Evolutionary conservation across 345 rosid species (phyloP).

Genomic region (Mercurialis annua): DNA sequence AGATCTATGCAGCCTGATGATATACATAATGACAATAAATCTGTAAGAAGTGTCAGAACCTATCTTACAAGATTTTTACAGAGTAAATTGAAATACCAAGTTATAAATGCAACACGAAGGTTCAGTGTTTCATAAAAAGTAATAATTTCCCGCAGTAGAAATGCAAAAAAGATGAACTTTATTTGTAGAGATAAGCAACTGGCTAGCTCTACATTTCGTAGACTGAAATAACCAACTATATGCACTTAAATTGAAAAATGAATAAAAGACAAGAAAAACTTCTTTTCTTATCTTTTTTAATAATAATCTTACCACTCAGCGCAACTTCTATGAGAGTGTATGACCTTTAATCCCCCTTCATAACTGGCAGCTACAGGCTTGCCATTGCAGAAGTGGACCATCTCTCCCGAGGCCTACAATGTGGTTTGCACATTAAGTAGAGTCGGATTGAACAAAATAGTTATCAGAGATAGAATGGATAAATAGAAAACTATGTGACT

Average conservation of each 20-base stretch:
- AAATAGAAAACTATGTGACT: neutral
- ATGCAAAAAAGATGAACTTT: no score
- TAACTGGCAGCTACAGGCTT: conserved; percentile 56
- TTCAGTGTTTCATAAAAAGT: neutral
- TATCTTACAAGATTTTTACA: neutral
- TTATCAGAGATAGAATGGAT: neutral
- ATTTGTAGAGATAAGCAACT: neutral
- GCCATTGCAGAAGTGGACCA: conserved; percentile 67
- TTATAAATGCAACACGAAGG: neutral
- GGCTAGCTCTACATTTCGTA: no score
- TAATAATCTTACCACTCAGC: conserved; percentile 68
- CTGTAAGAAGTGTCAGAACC: neutral
- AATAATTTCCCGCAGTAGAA: neutral
- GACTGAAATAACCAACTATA: neutral
- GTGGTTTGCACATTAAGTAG: conserved; percentile 15
- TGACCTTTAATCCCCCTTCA: conserved; percentile 48
- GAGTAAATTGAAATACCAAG: neutral
- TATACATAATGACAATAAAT: neutral
- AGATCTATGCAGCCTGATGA: neutral
- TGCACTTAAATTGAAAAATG: neutral
- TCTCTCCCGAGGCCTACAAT: conserved; percentile 78
- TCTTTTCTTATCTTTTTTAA: neutral
- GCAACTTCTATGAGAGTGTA: conserved; percentile 79
- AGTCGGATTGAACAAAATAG: neutral
- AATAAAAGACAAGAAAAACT: neutral